phyloP scores from a whole-genome alignment of 257 asterid species.

The Misopates orontium region DNA sequence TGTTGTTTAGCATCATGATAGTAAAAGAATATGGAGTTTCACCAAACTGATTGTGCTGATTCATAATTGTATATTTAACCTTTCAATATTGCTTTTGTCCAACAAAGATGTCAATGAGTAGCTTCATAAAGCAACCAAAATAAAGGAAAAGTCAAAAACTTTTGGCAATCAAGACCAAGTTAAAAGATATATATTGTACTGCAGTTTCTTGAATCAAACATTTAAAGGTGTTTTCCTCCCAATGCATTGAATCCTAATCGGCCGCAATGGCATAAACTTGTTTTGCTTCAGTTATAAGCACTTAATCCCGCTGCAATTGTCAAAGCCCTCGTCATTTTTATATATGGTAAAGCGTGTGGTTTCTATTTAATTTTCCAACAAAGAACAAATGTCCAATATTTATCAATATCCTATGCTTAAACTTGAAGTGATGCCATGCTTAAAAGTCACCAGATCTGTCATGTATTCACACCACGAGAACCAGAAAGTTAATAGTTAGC shows the following conservation, averaged over 20 bases:
- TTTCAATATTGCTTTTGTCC: neutral
- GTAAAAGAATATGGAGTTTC: too few species aligned
- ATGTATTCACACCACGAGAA: conserved; percentile 26
- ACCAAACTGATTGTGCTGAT: too few species aligned
- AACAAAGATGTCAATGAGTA: neutral
- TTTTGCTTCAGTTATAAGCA: conserved; percentile 28
- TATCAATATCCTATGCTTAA: neutral
- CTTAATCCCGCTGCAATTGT: neutral
- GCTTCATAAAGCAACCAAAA: neutral
- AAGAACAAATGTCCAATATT: neutral
- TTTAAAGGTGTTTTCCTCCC: neutral
- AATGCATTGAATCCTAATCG: conserved; percentile 31
- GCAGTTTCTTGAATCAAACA: neutral
- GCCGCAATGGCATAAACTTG: conserved; percentile 31
- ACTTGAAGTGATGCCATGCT: conserved; percentile 34
- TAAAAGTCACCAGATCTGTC: conserved; percentile 7
- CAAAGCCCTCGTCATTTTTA: conserved; percentile 10
- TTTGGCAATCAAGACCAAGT: conserved; percentile 7
- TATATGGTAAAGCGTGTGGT: conserved; percentile 31
- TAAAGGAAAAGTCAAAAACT: conserved; percentile 9
- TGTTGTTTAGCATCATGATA: too few species aligned
- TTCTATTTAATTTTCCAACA: conserved; percentile 16
- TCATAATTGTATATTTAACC: neutral
- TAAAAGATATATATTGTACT: neutral
- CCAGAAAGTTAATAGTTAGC: neutral